Conservation (phyloP, 2,329 filamentous ascomycete genomes). For the Trichophyton rubrum region DNA sequence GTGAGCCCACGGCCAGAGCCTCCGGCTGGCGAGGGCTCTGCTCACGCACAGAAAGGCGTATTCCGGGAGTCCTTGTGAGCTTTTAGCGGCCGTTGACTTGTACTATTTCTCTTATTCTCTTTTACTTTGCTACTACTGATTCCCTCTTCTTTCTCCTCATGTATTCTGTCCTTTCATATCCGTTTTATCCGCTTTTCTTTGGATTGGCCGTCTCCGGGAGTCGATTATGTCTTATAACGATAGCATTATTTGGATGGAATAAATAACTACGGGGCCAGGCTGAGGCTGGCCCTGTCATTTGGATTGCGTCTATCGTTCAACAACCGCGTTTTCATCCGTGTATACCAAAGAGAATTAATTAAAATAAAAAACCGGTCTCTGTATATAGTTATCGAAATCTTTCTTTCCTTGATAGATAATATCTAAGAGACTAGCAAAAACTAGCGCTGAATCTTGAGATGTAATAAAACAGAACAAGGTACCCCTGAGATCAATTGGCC, state of each 20-base stretch:
- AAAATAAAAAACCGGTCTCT: no score
- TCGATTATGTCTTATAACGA: not conserved
- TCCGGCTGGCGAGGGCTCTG: not conserved
- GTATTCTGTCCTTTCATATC: not conserved
- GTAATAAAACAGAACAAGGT: no score
- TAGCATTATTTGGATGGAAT: not conserved
- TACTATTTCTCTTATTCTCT: no score
- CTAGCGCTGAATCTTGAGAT: no score
- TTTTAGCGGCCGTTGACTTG: not conserved
- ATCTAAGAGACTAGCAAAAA: no score
- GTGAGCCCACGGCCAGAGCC: constrained; percentile 65
- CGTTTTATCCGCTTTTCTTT: not conserved
- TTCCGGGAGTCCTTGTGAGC: constrained; percentile 1
- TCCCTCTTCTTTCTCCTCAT: not conserved
- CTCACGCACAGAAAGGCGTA: not conserved
- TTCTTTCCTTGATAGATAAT: no score
- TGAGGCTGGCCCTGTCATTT: not conserved
- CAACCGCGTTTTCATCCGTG: no score
- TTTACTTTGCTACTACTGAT: not conserved
- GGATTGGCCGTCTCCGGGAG: not conserved
- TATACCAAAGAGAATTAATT: no score
- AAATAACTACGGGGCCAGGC: not conserved
- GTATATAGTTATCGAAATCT: no score
- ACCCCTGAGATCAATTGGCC: no score
- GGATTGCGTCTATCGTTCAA: not conserved